phyloP scores from a whole-genome alignment of 2,329 filamentous ascomycete genomes.

The Nigrograna mackinnonii region DNA sequence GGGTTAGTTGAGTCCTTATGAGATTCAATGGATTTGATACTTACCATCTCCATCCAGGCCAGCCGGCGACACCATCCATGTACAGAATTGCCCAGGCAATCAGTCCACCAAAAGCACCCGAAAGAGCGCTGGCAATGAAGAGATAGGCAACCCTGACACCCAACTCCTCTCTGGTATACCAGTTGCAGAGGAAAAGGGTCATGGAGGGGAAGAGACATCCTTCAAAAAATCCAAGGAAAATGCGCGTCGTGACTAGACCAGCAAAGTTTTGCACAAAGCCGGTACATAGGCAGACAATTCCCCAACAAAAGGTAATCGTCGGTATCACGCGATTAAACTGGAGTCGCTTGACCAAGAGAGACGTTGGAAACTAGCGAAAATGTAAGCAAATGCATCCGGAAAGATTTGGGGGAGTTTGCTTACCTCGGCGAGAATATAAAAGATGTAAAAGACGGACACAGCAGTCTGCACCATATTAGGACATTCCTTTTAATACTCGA shows the following conservation, averaged over 20 bases:
- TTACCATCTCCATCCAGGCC: conserved; percentile 31
- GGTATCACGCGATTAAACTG: conserved; percentile 39
- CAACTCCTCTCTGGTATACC: conserved; percentile 33
- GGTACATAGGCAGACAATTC: conserved; percentile 25
- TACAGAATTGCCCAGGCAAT: conserved; percentile 33
- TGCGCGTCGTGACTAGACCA: conserved; percentile 20
- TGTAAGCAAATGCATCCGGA: conserved; percentile 1
- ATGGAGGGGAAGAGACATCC: conserved; percentile 35
- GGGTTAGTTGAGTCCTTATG: not conserved
- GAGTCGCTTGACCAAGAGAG: conserved; percentile 34
- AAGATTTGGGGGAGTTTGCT: no score
- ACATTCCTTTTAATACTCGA: no score
- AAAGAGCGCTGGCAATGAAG: conserved; percentile 29
- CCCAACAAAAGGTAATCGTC: conserved; percentile 28
- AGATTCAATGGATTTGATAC: conserved; percentile 1
- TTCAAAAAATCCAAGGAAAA: conserved; percentile 33
- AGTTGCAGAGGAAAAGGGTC: conserved; percentile 34
- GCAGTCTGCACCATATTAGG: conserved; percentile 33
- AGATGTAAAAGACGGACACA: conserved; percentile 39
- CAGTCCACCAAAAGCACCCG: conserved; percentile 29
- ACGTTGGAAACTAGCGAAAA: conserved; percentile 29
- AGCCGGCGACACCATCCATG: conserved; percentile 29
- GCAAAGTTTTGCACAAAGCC: conserved; percentile 26
- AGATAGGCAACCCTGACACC: conserved; percentile 32
- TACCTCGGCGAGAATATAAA: conserved; percentile 39